A percentile compares a stretch with the other conserved stretches of the same genome.
These are phyloP conservation scores for Quercus ilex DNA, from an alignment of 306 rosid genomes.

Conservation along the genomic window DNA sequence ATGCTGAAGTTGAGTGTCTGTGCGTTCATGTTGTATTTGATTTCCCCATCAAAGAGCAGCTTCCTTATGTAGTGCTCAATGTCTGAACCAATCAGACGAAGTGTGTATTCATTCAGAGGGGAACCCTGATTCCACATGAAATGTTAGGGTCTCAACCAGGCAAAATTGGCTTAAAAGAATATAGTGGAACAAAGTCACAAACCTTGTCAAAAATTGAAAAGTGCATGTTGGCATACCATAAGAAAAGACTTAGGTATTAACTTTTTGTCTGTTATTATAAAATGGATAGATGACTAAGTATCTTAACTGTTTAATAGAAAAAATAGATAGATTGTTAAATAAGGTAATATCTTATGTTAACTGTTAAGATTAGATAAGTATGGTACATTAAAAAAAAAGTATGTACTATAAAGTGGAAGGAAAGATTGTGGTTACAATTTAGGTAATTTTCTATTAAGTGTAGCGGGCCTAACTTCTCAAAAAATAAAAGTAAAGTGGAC, in stretches of 20 bases:
- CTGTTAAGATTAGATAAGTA: too few species aligned
- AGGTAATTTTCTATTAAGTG: too few species aligned
- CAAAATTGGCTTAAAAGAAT: not conserved
- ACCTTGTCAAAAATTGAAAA: not conserved
- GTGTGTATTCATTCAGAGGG: conserved; percentile 82
- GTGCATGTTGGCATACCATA: not conserved
- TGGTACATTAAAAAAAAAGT: too few species aligned
- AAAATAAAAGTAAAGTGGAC: too few species aligned
- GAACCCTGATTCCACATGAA: conserved; percentile 59
- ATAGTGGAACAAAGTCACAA: not conserved
- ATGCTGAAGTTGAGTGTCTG: conserved; percentile 89
- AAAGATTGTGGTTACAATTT: too few species aligned
- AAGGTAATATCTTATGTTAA: too few species aligned
- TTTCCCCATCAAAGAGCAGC: conserved; percentile 55
- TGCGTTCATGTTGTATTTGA: conserved; percentile 86
- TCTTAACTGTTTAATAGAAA: too few species aligned
- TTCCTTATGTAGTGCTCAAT: conserved; percentile 79
- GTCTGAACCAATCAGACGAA: conserved; percentile 91
- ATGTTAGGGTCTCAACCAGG: conserved; percentile 11
- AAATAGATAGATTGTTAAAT: too few species aligned
- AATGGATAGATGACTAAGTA: too few species aligned
- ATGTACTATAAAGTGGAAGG: too few species aligned
- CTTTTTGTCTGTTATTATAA: too few species aligned
- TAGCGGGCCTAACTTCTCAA: accelerated
- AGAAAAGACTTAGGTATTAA: too few species aligned